Base-by-base conservation (phyloP, 768 basidiomycete genomes). In the Suillus spraguei region DNA sequence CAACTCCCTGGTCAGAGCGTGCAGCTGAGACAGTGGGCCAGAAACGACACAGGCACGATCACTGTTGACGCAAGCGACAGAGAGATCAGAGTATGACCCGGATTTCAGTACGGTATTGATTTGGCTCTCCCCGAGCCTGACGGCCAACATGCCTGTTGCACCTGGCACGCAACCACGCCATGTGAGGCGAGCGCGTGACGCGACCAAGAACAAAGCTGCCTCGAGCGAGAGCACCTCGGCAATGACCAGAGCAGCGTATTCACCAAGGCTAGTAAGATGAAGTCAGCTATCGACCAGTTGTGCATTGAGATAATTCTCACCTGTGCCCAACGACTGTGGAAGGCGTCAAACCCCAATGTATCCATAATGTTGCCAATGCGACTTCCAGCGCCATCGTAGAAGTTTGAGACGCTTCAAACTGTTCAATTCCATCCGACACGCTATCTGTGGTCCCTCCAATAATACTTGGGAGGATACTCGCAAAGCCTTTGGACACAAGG, bases 281-380 rank as follows among this genome's bases (percentile, higher is more conserved):
- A 7, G 8, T 73, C 14, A 50, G 64, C 1, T 41, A 20, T 13
- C 3, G 32, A 20, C 13, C 14, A 32, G 33, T 41, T 41, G 1
- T 22, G 22, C 32, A 22, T 50, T 56, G 65, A 9, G 1, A 32
- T 13, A 49, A 11, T 42, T 70, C 80, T 62, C 56, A 91, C 91
- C 91, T 92, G 68, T 92, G 90, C 4, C 91, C 90, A 20, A 87
- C 79, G 16, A 90, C 85, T 0, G 81, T 86, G n/a, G 75, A 67
- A 5, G 90, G 90, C 24, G 68, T 65, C 14, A 92, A 49, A 1
- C 90, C 90, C 89, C 87, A 92, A 8, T 81, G 83, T 39, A 82
- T 82, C 91, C 90, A 92, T 16, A 92, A 63, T 53, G 74, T 76
- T 0, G 85, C 81, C 24, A 92, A 75, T 0, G 86, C 85, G 67